Base-by-base conservation (phyloP, 768 basidiomycete genomes). In the Scleroderma citrinum region DNA sequence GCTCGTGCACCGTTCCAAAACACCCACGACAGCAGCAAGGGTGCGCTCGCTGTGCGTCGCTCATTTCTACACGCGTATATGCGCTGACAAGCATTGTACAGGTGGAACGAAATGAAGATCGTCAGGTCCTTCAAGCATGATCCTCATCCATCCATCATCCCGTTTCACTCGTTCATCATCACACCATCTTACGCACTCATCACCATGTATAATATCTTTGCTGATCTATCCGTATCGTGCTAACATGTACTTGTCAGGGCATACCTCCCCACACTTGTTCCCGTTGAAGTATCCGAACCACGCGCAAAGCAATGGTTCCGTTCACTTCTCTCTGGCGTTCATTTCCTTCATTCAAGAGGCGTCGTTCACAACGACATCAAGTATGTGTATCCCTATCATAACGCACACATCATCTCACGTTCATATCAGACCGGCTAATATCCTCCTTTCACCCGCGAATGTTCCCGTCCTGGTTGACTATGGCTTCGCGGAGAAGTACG, bases 31-130 rank as follows among this genome's bases (percentile, higher is more conserved):
- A 0, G 87, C 91, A 5, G 92, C 92, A 14, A 80, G 95, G 46
- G 88, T 99, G 49, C 75, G 84, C 60, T 92, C 92, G 39, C 73
- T 98, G 81, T 96, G 61, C 53, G 84, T 73, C 1, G 29, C 21
- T 43, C 21, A 44, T 17, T 21, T 19, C 37, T 34, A 46, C 40
- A 40, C 49, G 37, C 43, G 11, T 20, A 8, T 38, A 26, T 26
- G 10, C 39, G 48, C 44, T 31, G 7, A 13, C 44, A 47, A 51
- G 16, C 26, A 20, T 13, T 19, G 35, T 1, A 30, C n/a, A 92
- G 89, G 71, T 92, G 93, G 93, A 94, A 93, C 62, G 93, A 97
- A 73, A 94, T 94, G 92, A 95, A 95, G 76, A 87, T 94, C 58
- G 83, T 97, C 51, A 77, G 88, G 57, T 73, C 82, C 11, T 82